These are phyloP conservation scores for Xylaria cubensis DNA, from an alignment of 495 filamentous ascomycete genomes.

Conservation along the genomic window DNA sequence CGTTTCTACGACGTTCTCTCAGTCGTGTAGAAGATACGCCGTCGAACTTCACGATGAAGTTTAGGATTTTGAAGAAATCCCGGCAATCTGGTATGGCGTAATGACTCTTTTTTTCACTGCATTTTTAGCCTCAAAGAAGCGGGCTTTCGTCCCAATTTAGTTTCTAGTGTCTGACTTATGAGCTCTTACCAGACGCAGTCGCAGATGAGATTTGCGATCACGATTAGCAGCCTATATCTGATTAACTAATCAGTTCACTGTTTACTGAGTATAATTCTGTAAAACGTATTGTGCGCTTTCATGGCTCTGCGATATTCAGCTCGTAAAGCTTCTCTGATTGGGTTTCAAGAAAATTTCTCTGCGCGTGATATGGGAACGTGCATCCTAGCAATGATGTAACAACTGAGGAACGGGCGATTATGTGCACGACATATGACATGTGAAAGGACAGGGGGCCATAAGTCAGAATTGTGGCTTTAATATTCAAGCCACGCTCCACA, in stretches of 20 bases:
- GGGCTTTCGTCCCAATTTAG: not conserved
- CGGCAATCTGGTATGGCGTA: no score
- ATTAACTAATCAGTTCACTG: no score
- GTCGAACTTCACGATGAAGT: not conserved
- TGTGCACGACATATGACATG: constrained; percentile 13
- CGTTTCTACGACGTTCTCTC: not conserved
- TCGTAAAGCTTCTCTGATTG: not conserved
- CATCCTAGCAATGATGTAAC: constrained; percentile 6
- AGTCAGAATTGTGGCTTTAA: not conserved
- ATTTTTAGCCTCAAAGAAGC: not conserved
- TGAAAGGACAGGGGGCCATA: constrained; percentile 2
- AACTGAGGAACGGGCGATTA: not conserved
- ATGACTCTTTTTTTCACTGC: not conserved
- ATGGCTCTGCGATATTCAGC: constrained; percentile 1
- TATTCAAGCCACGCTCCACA: not conserved
- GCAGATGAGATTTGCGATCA: not conserved
- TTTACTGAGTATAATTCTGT: no score
- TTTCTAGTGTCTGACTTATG: no score
- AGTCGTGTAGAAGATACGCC: not conserved
- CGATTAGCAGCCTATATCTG: not conserved
- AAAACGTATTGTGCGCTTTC: not conserved
- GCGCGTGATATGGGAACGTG: constrained; percentile 1
- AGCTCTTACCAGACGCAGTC: not conserved
- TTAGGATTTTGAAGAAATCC: no score
- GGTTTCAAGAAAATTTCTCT: constrained; percentile 3